Percentiles rank a stretch among this genome's conserved stretches.
These are phyloP conservation scores for Theileria parva DNA, from an alignment of 169 alveolate species.

Conservation along the genomic window DNA sequence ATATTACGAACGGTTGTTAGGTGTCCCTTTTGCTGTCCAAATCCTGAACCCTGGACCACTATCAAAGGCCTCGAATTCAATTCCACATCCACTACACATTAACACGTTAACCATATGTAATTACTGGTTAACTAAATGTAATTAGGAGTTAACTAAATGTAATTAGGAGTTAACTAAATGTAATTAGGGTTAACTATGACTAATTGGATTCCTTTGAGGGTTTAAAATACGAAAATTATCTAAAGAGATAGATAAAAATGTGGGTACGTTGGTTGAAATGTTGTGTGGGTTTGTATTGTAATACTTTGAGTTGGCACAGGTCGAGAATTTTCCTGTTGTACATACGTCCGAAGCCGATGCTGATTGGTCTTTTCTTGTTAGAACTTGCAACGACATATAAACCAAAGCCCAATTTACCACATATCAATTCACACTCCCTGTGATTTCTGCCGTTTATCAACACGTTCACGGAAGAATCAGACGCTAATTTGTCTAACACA, in stretches of 20 bases:
- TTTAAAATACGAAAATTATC: too few relatives aligned
- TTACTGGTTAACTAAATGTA: not conserved
- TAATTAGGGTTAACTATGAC: too few relatives aligned
- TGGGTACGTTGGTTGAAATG: not conserved
- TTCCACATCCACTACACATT: not conserved
- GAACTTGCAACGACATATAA: slow-evolving; percentile 60
- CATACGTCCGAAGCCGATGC: slow-evolving; percentile 52
- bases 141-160: not conserved
- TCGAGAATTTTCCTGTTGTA: slow-evolving; percentile 53
- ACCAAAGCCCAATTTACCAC: slow-evolving; percentile 50
- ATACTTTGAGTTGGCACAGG: slow-evolving; percentile 33
- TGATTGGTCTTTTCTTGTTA: slow-evolving; percentile 58
- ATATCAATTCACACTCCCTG: slow-evolving; percentile 31
- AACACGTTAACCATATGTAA: not conserved
- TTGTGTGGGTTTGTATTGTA: slow-evolving; percentile 39
- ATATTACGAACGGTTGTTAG: slow-evolving; percentile 49
- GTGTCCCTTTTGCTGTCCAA: slow-evolving; percentile 51
- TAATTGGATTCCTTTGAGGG: too few relatives aligned
- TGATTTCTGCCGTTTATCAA: slow-evolving; percentile 37
- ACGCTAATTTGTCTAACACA: not conserved
- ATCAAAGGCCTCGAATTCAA: slow-evolving; percentile 43
- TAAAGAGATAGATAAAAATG: too few relatives aligned
- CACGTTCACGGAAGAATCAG: slow-evolving; percentile 25
- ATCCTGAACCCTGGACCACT: slow-evolving; percentile 54
- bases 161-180: not conserved